Conservation (phyloP, 345 rosid genomes). For the Salix brachista region DNA sequence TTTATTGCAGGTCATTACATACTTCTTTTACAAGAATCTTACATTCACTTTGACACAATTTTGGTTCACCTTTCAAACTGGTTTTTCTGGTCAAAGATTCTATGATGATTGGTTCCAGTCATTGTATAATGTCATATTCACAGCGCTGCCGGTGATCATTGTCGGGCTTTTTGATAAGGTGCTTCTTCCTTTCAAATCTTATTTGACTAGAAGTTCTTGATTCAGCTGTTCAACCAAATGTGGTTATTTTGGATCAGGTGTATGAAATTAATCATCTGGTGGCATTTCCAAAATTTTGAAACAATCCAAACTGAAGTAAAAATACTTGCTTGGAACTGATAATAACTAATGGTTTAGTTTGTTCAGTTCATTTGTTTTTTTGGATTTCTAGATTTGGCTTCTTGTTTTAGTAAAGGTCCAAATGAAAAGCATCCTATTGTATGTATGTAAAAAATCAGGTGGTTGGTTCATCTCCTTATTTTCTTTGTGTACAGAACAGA, state of each 20-base stretch:
- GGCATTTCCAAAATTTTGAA: neutral
- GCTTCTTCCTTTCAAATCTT: conserved; percentile 13
- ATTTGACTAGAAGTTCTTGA: neutral
- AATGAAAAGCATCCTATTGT: neutral
- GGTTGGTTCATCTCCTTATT: neutral
- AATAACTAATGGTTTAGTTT: neutral
- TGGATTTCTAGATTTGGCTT: neutral
- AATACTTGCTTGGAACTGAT: neutral
- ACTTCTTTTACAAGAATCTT: conserved; percentile 98
- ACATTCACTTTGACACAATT: conserved; percentile 97
- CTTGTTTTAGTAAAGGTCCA: neutral
- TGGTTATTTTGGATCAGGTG: neutral
- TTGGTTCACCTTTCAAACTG: conserved; percentile 98
- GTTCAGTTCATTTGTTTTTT: neutral
- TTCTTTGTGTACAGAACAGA: neutral
- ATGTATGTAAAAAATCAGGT: neutral
- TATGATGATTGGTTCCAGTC: conserved; percentile 99
- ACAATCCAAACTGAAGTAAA: neutral
- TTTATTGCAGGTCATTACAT: conserved; percentile 86
- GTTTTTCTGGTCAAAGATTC: conserved; percentile 99
- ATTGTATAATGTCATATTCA: conserved; percentile 80
- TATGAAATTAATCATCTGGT: neutral
- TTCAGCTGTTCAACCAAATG: neutral
- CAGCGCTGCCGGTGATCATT: conserved; percentile 85
- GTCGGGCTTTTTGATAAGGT: conserved; percentile 99